Evolutionary conservation across 208 protist species (phyloP).

Genomic region (Phytomonas serpens): DNA sequence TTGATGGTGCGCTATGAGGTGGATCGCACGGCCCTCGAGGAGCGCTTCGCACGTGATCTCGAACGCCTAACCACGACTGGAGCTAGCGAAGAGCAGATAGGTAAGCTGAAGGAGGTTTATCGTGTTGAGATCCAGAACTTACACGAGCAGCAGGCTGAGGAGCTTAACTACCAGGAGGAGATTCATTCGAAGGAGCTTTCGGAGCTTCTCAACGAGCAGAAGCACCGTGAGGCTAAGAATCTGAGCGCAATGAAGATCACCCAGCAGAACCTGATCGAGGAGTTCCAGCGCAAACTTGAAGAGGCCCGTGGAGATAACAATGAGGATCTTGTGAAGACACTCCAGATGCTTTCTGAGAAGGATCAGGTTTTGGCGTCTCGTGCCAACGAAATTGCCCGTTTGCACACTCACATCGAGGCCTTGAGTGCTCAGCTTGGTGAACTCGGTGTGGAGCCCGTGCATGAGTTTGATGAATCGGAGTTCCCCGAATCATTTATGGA

Average conservation of each 20-base stretch:
- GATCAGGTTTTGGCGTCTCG: constrained; percentile 69
- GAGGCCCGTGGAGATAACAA: constrained; percentile 63
- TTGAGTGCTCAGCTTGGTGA: constrained; percentile 51
- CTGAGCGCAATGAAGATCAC: constrained; percentile 68
- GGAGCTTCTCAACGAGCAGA: constrained; percentile 72
- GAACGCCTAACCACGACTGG: constrained; percentile 37
- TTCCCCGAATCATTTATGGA: constrained; percentile 71
- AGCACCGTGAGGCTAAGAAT: constrained; percentile 66
- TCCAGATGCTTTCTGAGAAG: constrained; percentile 72
- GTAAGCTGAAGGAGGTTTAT: constrained; percentile 73
- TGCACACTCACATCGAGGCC: constrained; percentile 60
- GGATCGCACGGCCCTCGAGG: constrained; percentile 43
- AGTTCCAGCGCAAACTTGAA: constrained; percentile 82
- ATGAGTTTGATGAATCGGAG: constrained; percentile 15
- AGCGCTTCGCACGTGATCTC: constrained; percentile 56
- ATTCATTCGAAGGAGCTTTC: constrained; percentile 67
- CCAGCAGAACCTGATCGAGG: constrained; percentile 70
- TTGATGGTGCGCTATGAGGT: constrained; percentile 52
- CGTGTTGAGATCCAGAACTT: constrained; percentile 74
- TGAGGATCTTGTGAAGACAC: constrained; percentile 57
- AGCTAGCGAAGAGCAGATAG: constrained; percentile 64
- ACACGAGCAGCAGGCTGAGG: constrained; percentile 78
- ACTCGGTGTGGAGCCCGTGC: constrained; percentile 29
- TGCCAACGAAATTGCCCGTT: constrained; percentile 70
- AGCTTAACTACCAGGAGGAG: constrained; percentile 76